Base-by-base conservation (phyloP, 2,329 filamentous ascomycete genomes). In the Colletotrichum gloeosporioides region DNA sequence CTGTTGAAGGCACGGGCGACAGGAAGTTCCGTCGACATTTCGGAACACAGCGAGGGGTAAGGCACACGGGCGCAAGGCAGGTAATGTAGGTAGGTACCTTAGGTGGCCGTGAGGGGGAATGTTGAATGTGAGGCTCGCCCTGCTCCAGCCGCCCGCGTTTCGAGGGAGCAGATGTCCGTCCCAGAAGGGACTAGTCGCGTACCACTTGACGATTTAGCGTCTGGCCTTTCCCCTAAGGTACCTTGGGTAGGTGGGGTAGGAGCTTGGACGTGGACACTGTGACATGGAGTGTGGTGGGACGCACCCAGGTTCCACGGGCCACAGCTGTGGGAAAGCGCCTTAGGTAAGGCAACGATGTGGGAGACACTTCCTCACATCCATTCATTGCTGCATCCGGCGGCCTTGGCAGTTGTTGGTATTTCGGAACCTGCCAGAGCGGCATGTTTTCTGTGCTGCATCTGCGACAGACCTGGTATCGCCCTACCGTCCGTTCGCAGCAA, bases 401-500 rank as follows among this genome's bases (percentile, higher is more conserved):
- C 44, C 44, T 53, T 22, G 66, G 31, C 36, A 15, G 25, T 25
- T 31, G 22, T 59, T 59, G 31, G 57, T 72, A 63, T 34, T 67
- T 68, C 62, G 62, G 32, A 22, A 73, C 63, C 62, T 55, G 25
- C 34, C 29, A n/a, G 16, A 25, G 16, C 36, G 31, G 55, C 62
- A 29, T 32, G 8, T 34, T 62, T 67, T 49, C 64, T 67, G 25
- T n/a, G 27, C 65, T 31, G 29, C 18, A 72, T 39, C 53, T 75
- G 73, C 53, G 73, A 75, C 73, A 66, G 10, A 64, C 55, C 64
- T 64, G 49, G 66, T 70, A 74, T 74, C 71, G 71, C 34, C 67
- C 59, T 62, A 55, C 71, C 62, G 69, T 75, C 73, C 73, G 73
- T 75, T 67, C 69, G 69, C 73, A 39, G 36, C 36, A 57, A 49